phyloP scores from a whole-genome alignment of 371 early-diverging fungal genomes.

The Syncephalastrum sp. region DNA sequence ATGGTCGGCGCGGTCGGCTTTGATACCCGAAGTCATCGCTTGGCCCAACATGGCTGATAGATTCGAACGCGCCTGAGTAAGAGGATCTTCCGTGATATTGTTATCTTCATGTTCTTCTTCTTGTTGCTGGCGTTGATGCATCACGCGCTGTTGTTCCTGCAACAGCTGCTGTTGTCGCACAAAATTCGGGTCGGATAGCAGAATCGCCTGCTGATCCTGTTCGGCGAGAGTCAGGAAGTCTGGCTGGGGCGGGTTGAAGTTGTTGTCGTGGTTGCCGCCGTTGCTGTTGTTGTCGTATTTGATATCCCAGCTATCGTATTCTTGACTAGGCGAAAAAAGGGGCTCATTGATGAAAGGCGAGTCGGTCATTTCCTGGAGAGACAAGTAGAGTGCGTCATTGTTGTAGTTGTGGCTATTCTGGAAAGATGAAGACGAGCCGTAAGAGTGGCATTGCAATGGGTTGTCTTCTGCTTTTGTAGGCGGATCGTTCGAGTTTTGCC shows the following conservation, averaged over 20 bases:
- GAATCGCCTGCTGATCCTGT: slow-evolving; percentile 25
- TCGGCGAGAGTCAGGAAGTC: slow-evolving; percentile 12
- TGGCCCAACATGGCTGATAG: slow-evolving; percentile 24
- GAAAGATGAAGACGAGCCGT: too few species aligned
- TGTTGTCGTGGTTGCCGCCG: slow-evolving; percentile 6
- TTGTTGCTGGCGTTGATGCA: slow-evolving; percentile 11
- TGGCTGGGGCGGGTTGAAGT: slow-evolving; percentile 3
- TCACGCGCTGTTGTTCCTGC: slow-evolving; percentile 22
- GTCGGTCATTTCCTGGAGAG: too few species aligned
- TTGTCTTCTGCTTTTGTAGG: too few species aligned
- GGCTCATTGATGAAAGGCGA: too few species aligned
- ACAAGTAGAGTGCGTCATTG: too few species aligned
- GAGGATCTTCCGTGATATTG: neutral
- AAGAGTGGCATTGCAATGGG: too few species aligned
- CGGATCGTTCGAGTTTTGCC: too few species aligned
- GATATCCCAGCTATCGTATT: too few species aligned
- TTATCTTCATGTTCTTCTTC: slow-evolving; percentile 8
- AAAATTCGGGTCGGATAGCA: slow-evolving; percentile 28
- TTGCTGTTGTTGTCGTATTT: slow-evolving; percentile 10
- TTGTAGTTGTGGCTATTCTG: too few species aligned
- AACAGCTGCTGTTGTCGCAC: slow-evolving; percentile 25
- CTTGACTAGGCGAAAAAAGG: too few species aligned
- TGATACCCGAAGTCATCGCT: neutral
- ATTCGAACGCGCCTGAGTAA: slow-evolving; percentile 16
- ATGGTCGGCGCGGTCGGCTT: too few species aligned